Evolutionary conservation across 306 rosid genomes (phyloP).

Genomic region (Vigna radiata): DNA sequence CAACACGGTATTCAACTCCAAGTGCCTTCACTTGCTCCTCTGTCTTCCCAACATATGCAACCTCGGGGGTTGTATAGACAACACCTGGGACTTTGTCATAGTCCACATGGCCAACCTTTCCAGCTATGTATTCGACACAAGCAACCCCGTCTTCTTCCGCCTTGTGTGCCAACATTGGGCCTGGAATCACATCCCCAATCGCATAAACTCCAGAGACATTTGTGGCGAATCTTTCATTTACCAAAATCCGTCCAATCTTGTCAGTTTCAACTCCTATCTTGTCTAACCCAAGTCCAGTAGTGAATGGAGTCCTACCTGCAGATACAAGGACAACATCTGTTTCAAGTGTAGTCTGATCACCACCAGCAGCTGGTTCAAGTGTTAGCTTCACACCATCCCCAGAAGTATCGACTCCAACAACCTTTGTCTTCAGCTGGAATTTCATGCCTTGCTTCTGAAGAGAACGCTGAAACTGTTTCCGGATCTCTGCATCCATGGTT

Average conservation of each 20-base stretch:
- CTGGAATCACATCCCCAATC: slow-evolving; percentile 97
- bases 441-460: slow-evolving; percentile 98
- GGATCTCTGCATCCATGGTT: slow-evolving; percentile 87
- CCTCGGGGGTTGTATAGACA: slow-evolving; percentile 95
- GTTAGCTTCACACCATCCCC: slow-evolving; percentile 90
- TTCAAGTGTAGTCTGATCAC: slow-evolving; percentile 74
- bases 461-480: slow-evolving; percentile 93
- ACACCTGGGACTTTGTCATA: slow-evolving; percentile 99
- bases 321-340: slow-evolving; percentile 98
- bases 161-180: slow-evolving; percentile 99
- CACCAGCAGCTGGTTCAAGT: slow-evolving; percentile 96
- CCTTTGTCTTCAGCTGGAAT: slow-evolving; percentile 91
- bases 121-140: slow-evolving; percentile 97
- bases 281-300: slow-evolving; percentile 83
- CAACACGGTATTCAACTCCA: slow-evolving; percentile 81
- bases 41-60: slow-evolving; percentile 91
- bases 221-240: slow-evolving; percentile 76
- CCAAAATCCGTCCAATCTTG: slow-evolving; percentile 79
- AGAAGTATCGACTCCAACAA: slow-evolving; percentile 86
- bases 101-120: slow-evolving; percentile 96
- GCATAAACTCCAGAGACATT: slow-evolving; percentile 87
- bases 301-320: slow-evolving; percentile 94
- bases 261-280: slow-evolving; percentile 91
- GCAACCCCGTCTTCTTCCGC: slow-evolving; percentile 99
- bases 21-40: slow-evolving; percentile 94